Percentiles rank a stretch among this genome's conserved stretches.
These are phyloP conservation scores for Atkinsonella hypoxylon DNA, from an alignment of 2,329 filamentous ascomycete species.

Conservation along the genomic window DNA sequence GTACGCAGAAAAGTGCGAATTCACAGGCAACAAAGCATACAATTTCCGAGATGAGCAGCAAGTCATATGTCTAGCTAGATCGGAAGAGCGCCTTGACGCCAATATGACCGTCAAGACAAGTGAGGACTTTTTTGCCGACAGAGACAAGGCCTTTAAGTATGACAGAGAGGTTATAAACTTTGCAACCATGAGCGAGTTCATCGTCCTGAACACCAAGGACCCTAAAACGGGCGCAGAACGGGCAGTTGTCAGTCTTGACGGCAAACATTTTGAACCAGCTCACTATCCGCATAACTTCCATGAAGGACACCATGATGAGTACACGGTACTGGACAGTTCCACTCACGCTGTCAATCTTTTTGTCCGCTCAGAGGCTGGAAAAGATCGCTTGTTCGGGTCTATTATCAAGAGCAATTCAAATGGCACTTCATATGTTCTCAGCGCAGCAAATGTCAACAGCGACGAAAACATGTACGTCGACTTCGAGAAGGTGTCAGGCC, in stretches of 20 bases:
- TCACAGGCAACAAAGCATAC: constrained; percentile 56
- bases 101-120: constrained; percentile 63
- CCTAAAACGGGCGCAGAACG: constrained; percentile 56
- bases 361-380: constrained; percentile 61
- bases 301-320: constrained; percentile 65
- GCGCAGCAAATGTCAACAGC: constrained; percentile 69
- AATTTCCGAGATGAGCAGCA: constrained; percentile 40
- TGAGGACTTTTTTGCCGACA: constrained; percentile 62
- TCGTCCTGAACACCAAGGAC: constrained; percentile 72
- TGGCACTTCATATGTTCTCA: constrained; percentile 86
- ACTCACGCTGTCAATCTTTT: constrained; percentile 92
- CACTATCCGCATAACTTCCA: constrained; percentile 79
- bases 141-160: constrained; percentile 40
- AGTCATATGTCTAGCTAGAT: constrained; percentile 44
- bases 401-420: constrained; percentile 99
- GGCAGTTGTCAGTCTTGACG: constrained; percentile 77
- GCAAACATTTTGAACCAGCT: constrained; percentile 67
- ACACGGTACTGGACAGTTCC: constrained; percentile 89
- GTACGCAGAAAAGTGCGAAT: constrained; percentile 74
- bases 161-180: constrained; percentile 59
- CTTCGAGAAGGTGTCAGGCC: constrained; percentile 86
- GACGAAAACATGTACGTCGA: constrained; percentile 71
- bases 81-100: constrained; percentile 48
- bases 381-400: constrained; percentile 62
- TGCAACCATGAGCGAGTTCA: constrained; percentile 93